phyloP scores from a whole-genome alignment of 139 green algal genomes.

The Closterium sp. region DNA sequence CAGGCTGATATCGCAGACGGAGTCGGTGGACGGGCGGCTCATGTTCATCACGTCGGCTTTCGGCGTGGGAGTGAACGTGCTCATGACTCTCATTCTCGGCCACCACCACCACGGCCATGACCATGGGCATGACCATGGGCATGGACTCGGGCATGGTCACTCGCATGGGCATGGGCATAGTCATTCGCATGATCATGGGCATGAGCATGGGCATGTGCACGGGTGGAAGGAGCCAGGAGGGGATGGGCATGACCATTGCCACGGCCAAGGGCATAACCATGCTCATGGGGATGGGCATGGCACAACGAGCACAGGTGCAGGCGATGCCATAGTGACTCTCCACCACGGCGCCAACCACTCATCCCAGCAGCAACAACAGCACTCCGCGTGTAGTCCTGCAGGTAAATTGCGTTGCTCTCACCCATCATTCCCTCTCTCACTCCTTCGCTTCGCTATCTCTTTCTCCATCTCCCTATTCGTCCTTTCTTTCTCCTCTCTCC shows the following conservation, averaged over 20 bases:
- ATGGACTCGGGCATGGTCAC: constrained; percentile 47
- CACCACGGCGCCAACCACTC: neutral
- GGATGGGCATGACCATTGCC: constrained; percentile 29
- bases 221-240: neutral
- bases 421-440: neutral
- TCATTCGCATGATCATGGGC: neutral
- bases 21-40: constrained; percentile 58
- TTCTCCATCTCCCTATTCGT: neutral
- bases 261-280: constrained; percentile 22
- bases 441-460: neutral
- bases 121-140: constrained; percentile 35
- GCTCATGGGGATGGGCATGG: constrained; percentile 7
- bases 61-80: constrained; percentile 78
- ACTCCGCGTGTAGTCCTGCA: neutral
- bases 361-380: neutral
- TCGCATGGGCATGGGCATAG: constrained; percentile 6
- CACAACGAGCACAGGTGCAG: neutral
- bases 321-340: neutral
- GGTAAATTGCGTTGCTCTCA: neutral
- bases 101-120: constrained; percentile 55
- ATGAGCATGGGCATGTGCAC: constrained; percentile 15
- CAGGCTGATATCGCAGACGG: constrained; percentile 37
- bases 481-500: neutral
- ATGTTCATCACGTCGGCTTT: constrained; percentile 83
- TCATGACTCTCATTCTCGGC: constrained; percentile 56